Evolutionary conservation across 2,329 filamentous ascomycete genomes (phyloP).

Genomic region (Colletotrichum acutatum): DNA sequence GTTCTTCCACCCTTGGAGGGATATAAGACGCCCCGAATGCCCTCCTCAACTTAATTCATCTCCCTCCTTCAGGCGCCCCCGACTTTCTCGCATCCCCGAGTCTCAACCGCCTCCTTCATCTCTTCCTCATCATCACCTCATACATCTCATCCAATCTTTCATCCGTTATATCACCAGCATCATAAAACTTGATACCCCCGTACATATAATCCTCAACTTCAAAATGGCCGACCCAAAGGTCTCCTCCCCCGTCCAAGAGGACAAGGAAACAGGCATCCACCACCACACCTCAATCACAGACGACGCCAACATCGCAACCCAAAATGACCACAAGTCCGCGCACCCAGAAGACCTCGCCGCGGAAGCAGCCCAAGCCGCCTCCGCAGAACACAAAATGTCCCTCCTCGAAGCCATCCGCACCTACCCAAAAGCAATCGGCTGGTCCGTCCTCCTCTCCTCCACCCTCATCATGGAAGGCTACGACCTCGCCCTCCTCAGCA

Average conservation of each 20-base stretch:
- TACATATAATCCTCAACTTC: background rate
- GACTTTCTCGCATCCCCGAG: background rate
- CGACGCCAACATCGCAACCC: background rate
- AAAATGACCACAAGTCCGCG: background rate
- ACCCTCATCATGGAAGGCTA: conserved; percentile 64
- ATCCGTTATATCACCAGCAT: background rate
- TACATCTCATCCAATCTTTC: background rate
- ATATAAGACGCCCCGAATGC: conserved; percentile 31
- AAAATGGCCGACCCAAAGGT: conserved; percentile 40
- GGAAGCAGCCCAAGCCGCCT: conserved; percentile 54
- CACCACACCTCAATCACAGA: conserved; percentile 41
- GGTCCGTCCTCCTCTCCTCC: conserved; percentile 57
- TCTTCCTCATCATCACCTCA: background rate
- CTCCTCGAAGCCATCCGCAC: conserved; percentile 52
- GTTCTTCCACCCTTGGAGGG: background rate
- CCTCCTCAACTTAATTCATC: conserved; percentile 6
- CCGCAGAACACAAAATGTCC: conserved; percentile 54
- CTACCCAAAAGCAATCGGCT: conserved; percentile 59
- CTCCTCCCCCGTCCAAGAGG: conserved; percentile 13
- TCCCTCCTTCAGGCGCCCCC: background rate
- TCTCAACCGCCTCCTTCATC: background rate
- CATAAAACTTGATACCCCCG: background rate
- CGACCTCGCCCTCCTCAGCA: conserved; percentile 61
- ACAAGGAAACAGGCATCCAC: conserved; percentile 39
- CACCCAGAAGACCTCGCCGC: conserved; percentile 42